A percentile compares a stretch with the other conserved stretches of the same genome.
Conservation (phyloP, 495 filamentous ascomycete species). For the Podospora tetraspora region DNA sequence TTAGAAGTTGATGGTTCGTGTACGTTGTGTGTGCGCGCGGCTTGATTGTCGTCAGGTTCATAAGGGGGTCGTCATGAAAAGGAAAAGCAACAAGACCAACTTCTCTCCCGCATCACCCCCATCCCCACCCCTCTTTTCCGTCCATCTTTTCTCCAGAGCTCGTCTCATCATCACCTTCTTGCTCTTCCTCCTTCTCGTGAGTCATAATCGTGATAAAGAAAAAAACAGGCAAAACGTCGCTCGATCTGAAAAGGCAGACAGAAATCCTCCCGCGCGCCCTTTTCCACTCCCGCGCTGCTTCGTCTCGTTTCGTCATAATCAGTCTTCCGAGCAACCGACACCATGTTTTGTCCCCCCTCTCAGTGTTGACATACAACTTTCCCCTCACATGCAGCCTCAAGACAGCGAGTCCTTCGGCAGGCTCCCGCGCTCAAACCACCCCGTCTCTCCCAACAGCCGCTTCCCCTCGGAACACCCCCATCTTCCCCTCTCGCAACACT, state of each 20-base stretch:
- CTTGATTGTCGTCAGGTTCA: not conserved
- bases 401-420: not conserved
- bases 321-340: not conserved
- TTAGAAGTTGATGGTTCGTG: not conserved
- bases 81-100: not conserved
- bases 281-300: not conserved
- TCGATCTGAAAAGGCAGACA: not conserved
- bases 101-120: not conserved
- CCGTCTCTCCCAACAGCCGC: not conserved
- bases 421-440: not conserved
- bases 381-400: not conserved
- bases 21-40: not conserved
- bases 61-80: not conserved
- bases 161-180: not conserved
- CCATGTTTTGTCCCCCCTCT: not conserved
- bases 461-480: not conserved
- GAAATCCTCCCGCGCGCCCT: not conserved
- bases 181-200: not conserved
- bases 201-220: constrained; percentile 6
- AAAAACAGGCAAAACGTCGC: not conserved
- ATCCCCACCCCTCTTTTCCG: too few relatives aligned
- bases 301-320: not conserved
- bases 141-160: not conserved
- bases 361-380: not conserved
- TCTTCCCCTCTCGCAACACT: not conserved